Evolutionary conservation across 352 stramenopile species (phyloP).

Genomic region (Phytophthora boehmeriae): DNA sequence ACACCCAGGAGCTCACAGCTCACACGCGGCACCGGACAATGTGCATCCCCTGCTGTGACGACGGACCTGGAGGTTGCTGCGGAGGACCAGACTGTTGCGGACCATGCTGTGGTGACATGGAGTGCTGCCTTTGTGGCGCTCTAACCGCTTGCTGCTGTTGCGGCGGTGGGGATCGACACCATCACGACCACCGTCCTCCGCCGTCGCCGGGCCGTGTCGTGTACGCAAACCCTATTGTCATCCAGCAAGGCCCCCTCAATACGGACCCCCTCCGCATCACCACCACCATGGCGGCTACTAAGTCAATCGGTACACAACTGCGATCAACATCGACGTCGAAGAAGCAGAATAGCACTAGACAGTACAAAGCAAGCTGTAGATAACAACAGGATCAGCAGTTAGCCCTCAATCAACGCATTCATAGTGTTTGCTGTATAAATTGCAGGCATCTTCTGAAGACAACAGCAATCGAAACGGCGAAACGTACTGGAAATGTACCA

Average conservation of each 20-base stretch:
- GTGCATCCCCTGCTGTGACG: conserved; percentile 32
- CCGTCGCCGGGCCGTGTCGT: conserved; percentile 25
- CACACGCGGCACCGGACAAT: conserved; percentile 14
- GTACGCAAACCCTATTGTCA: conserved; percentile 33
- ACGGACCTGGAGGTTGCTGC: conserved; percentile 23
- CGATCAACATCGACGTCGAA: neutral
- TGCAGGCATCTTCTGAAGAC: too few relatives aligned
- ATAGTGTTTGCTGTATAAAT: too few relatives aligned
- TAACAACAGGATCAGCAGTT: neutral
- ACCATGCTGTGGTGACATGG: conserved; percentile 28
- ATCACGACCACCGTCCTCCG: conserved; percentile 15
- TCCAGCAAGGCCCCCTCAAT: conserved; percentile 25
- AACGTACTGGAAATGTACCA: neutral
- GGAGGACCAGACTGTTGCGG: conserved; percentile 13
- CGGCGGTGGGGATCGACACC: conserved; percentile 9
- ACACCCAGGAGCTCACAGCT: neutral
- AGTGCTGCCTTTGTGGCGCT: conserved; percentile 33
- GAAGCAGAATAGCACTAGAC: neutral
- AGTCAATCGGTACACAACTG: neutral
- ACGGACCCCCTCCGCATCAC: conserved; percentile 1
- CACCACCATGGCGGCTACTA: conserved; percentile 27
- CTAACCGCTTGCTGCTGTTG: conserved; percentile 31
- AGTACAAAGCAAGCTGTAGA: neutral
- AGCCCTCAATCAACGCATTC: neutral
- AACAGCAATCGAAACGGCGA: neutral